A percentile compares a stretch with the other conserved stretches of the same genome.
These are phyloP conservation scores for Psilocybe subaeruginosa DNA, from an alignment of 768 basidiomycete species.

Conservation along the genomic window DNA sequence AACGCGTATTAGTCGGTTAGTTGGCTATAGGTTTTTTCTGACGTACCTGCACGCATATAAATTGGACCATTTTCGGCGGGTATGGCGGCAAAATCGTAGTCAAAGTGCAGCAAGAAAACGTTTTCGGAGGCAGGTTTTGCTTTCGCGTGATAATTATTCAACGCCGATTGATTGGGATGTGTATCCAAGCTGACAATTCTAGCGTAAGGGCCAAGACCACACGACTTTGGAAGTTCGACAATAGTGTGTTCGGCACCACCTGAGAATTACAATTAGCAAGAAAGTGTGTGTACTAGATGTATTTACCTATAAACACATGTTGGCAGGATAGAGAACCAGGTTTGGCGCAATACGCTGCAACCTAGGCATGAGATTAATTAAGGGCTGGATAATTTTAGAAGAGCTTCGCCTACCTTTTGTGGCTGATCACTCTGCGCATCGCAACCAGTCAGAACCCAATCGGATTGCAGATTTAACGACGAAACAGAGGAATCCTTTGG, in stretches of 20 bases:
- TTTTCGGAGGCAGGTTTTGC: slow-evolving; percentile 16
- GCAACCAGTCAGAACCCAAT: slow-evolving; percentile 27
- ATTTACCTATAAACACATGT: slow-evolving; percentile 18
- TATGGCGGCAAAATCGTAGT: slow-evolving; percentile 12
- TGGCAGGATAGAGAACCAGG: slow-evolving; percentile 18
- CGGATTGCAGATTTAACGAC: slow-evolving; percentile 21
- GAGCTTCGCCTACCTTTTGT: slow-evolving; percentile 12
- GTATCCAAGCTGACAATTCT: slow-evolving; percentile 22
- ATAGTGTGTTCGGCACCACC: slow-evolving; percentile 24
- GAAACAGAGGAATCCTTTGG: slow-evolving; percentile 27
- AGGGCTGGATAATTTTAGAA: background rate
- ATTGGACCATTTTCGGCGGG: slow-evolving; percentile 8
- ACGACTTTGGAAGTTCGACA: slow-evolving; percentile 23
- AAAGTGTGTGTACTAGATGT: too few relatives aligned
- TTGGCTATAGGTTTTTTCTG: too few relatives aligned
- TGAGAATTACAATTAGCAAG: too few relatives aligned
- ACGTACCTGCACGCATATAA: slow-evolving; percentile 11
- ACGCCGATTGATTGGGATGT: slow-evolving; percentile 21
- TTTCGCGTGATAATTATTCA: slow-evolving; percentile 17
- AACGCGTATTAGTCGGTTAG: too few relatives aligned
- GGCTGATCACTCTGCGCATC: slow-evolving; percentile 22
- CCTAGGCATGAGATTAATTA: slow-evolving; percentile 8
- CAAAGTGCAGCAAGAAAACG: slow-evolving; percentile 16
- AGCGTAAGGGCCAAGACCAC: slow-evolving; percentile 30
- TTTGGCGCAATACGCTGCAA: slow-evolving; percentile 24